Base-by-base conservation (phyloP, 1,284 basidiomycete genomes). In the Singerocomus inundabilis region DNA sequence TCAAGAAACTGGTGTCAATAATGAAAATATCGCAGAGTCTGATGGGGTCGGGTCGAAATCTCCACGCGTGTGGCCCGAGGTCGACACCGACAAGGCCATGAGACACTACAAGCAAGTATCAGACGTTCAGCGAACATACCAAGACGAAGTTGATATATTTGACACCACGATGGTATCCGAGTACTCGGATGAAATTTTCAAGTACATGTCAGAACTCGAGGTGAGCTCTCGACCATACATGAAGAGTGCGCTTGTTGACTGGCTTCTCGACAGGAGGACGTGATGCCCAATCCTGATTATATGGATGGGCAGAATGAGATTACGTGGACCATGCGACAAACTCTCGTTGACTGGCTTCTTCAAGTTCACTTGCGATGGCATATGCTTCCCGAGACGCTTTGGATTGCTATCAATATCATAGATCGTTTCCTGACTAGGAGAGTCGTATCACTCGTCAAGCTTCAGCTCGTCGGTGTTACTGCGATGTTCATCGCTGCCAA, bases 91-190 rank as follows among this genome's bases (percentile, higher is more conserved):
- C 35, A 79, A 76, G 51, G 79, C 77, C 11, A 61, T 76, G 51
- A 74, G 73, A 55, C 83, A 83, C 59, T 69, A 79, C 64, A 73
- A 72, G 44, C 78, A 88, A 59, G 70, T 91, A 37, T 76, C 85
- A 15, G 77, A 80, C 15, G 77, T 96, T 57, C 86, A 85, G 60
- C 78, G 84, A 44, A 74, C 74, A 35, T 90, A 92, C 70, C 77
- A 85, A 38, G 91, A 93, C 54, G 85, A 91, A 48, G 76, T 89
- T 24, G 94, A 98, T 64, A 79, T 87, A 64, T 85, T 84, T 59
- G 97, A 99, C 72, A 89, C 89, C 25, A 93, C 92, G 10, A 98
- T 99, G 96, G 94, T 97, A 21, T 93, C 94, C 40, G 97, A 99
- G 70, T 99, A 99, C 67, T 82, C 94, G 25, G 91, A 95, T 28